Evolutionary conservation across 73 alveolate species (phyloP).

Genomic region (Paramecium biaurelia): DNA sequence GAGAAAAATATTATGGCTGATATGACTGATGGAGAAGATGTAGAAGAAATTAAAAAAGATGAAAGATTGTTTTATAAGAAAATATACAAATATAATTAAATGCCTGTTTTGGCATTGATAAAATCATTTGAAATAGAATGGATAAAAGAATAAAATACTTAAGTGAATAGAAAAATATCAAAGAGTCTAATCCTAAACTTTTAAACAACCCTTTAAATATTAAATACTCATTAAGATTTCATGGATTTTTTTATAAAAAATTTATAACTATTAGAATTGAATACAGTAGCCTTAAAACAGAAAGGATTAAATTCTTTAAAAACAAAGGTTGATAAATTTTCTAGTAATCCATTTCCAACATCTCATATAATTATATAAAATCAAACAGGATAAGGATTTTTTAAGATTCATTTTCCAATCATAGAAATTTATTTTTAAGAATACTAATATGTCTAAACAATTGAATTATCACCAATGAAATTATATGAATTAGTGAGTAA

Average conservation of each 20-base stretch:
- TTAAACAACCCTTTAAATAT: not conserved
- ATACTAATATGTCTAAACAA: not conserved
- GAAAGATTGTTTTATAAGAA: slow-evolving; percentile 5
- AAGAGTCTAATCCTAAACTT: not conserved
- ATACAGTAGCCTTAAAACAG: not conserved
- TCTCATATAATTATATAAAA: not conserved
- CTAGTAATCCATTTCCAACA: not conserved
- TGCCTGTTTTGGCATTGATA: not conserved
- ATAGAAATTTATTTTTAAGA: not conserved
- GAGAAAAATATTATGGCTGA: not conserved
- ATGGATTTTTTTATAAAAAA: not conserved
- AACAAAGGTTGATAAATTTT: not conserved
- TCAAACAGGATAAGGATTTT: not conserved
- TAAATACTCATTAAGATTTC: not conserved
- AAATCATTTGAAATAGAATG: not conserved
- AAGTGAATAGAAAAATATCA: not conserved
- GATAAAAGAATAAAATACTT: not conserved
- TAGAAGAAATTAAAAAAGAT: not conserved
- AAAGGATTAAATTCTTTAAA: not conserved
- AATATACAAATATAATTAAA: not conserved
- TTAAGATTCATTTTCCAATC: not conserved
- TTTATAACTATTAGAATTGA: not conserved
- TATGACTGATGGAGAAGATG: slow-evolving; percentile 18
- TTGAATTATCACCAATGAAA: not conserved
- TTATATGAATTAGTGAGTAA: not conserved